phyloP scores from a whole-genome alignment of 2,329 filamentous ascomycete genomes.

The Alternaria gansuensis region DNA sequence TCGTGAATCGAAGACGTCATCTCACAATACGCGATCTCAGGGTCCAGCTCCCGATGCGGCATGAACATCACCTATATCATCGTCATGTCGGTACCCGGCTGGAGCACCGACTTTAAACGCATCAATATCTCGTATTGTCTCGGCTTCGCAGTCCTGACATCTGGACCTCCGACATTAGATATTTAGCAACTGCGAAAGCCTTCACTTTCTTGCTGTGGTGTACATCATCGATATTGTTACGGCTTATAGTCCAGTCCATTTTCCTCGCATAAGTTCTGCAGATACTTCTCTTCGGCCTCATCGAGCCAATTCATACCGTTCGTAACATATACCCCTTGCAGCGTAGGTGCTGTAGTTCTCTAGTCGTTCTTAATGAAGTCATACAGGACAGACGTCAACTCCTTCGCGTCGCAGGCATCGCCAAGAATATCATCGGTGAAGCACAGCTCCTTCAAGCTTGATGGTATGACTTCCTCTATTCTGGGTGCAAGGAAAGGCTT shows the following conservation, averaged over 20 bases:
- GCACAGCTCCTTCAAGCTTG: background rate
- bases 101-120: background rate
- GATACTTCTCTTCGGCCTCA: background rate
- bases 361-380: background rate
- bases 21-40: conserved; percentile 12
- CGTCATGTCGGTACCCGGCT: conserved; percentile 4
- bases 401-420: background rate
- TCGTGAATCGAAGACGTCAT: conserved; percentile 20
- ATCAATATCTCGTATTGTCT: conserved; percentile 4
- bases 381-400: background rate
- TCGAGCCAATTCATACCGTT: background rate
- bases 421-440: background rate
- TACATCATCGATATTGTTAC: background rate
- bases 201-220: background rate
- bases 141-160: background rate
- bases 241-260: background rate
- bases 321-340: background rate
- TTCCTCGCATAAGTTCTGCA: background rate
- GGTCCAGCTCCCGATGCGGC: conserved; percentile 18
- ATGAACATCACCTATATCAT: conserved; percentile 18
- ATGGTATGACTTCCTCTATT: background rate
- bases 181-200: background rate
- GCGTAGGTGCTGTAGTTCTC: background rate
- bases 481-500: background rate
- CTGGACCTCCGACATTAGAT: background rate